Base-by-base conservation (phyloP, 371 early-diverging fungal genomes). In the Entomophthora muscae region DNA sequence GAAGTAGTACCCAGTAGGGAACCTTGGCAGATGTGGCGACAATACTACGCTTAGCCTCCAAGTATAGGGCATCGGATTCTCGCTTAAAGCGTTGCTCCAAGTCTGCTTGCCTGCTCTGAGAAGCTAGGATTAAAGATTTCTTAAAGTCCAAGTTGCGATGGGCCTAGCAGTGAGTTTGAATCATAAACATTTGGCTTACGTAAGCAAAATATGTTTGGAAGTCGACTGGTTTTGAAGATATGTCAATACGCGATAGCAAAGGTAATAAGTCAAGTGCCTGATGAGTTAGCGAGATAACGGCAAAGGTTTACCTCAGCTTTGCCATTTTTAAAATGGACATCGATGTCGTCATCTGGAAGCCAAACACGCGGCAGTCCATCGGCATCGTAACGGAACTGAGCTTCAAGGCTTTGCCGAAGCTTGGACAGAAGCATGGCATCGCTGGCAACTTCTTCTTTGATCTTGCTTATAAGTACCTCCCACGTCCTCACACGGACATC, bases 1-100 rank as follows among this genome's bases (percentile, higher is more conserved):
- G 71, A 26, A 80, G 78, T 24, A 91, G 73, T 58, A 91, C 82
- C 94, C 95, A 97, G 32, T 75, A 72, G 7, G 98, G 98, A 33
- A 95, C 79, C 62, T 84, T 84, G 62, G 85, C 87, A 31, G 87
- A 86, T 0, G 90, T 90, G 0, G 85, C 69, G 1, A 97, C 93
- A 61, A 91, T 83, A 0, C 93, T 86, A 28, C 98, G 86, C 73
- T 97, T 97, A 1, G 96, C 96, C 68, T 97, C 96, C 63, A 95
- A 71, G 65, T 87, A 96, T 68, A 91, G 78, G 1, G 84, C 84
- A 72, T 95, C 94, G 0, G 90, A 86, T 66, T 95, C 95, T 27
- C 88, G 79, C 69, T 83, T 83, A 77, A 95, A 92, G 57, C 88
- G 74, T 52, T 80, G 83, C n/a, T 79, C 77, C 62, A 94, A 72